phyloP scores from a whole-genome alignment of 768 basidiomycete species.

The Boletus tomentosulus region DNA sequence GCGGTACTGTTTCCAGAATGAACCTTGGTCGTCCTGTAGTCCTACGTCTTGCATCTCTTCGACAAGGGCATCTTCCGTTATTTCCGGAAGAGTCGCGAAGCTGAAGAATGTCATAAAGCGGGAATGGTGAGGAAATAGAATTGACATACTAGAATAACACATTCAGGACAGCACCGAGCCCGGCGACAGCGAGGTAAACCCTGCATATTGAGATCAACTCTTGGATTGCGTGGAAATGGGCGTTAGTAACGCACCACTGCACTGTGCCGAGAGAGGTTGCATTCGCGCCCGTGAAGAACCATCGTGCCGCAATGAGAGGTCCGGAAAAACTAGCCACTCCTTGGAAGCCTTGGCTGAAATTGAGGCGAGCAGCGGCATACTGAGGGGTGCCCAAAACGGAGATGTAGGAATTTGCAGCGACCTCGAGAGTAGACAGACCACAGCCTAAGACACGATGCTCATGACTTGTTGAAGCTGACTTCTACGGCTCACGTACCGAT shows the following conservation, averaged over 20 bases:
- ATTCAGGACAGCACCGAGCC: slow-evolving; percentile 58
- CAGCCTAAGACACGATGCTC: slow-evolving; percentile 37
- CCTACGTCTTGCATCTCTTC: slow-evolving; percentile 45
- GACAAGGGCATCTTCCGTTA: slow-evolving; percentile 60
- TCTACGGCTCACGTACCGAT: slow-evolving; percentile 41
- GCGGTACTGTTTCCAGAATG: slow-evolving; percentile 67
- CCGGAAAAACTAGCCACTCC: slow-evolving; percentile 71
- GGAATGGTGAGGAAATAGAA: neutral
- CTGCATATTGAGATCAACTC: slow-evolving; percentile 26
- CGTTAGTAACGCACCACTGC: slow-evolving; percentile 44
- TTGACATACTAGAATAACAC: slow-evolving; percentile 55
- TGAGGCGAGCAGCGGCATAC: slow-evolving; percentile 70
- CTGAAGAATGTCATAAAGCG: slow-evolving; percentile 27
- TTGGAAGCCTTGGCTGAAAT: slow-evolving; percentile 78
- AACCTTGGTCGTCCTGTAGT: slow-evolving; percentile 38
- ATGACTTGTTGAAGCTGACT: neutral
- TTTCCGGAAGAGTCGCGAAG: slow-evolving; percentile 66
- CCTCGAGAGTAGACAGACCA: slow-evolving; percentile 64
- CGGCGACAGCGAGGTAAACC: slow-evolving; percentile 64
- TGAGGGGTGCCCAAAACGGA: slow-evolving; percentile 62
- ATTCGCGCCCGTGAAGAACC: slow-evolving; percentile 69
- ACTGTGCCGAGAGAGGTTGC: slow-evolving; percentile 59
- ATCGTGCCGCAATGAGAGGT: slow-evolving; percentile 69
- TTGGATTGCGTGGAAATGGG: neutral
- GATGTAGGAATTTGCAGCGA: slow-evolving; percentile 80